These are phyloP conservation scores for Candida michaelii DNA, from an alignment of 805 yeast species.

Conservation along the genomic window DNA sequence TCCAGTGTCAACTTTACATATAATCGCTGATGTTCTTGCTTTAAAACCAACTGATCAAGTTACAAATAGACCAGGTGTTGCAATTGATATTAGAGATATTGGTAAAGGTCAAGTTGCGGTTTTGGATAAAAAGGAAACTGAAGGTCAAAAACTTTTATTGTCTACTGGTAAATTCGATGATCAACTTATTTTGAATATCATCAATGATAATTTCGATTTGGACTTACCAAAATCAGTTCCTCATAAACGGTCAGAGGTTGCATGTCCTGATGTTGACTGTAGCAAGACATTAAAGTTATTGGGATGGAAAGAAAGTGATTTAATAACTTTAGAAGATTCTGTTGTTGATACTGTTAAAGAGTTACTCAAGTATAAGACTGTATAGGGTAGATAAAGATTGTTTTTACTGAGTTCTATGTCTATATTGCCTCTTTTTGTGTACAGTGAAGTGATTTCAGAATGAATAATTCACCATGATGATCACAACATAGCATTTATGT, in stretches of 20 bases:
- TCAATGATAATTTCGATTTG: constrained; percentile 21
- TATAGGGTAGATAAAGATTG: too few species aligned
- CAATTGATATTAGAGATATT: constrained; percentile 62
- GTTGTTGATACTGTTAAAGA: constrained; percentile 1
- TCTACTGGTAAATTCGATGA: constrained; percentile 16
- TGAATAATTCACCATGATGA: too few species aligned
- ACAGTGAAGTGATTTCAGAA: too few species aligned
- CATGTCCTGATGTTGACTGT: constrained; percentile 8
- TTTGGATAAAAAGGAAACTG: constrained; percentile 34
- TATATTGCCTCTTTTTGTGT: too few species aligned
- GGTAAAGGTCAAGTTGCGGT: constrained; percentile 57
- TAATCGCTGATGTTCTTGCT: constrained; percentile 27
- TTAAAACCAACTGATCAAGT: constrained; percentile 19
- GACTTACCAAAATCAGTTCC: constrained; percentile 3
- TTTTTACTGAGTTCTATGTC: too few species aligned
- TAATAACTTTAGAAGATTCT: constrained; percentile 3
- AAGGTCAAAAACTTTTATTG: constrained; percentile 33
- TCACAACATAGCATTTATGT: too few species aligned
- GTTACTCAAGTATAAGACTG: too few species aligned
- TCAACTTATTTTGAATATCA: constrained; percentile 21
- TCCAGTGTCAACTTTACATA: constrained; percentile 24
- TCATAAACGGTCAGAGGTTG: not conserved
- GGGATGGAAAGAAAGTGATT: not conserved
- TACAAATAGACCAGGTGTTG: constrained; percentile 15
- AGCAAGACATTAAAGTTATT: constrained; percentile 4